Percentiles rank a stretch among this genome's conserved stretches.
Evolutionary conservation across 2,329 filamentous ascomycete genomes (phyloP).

Genomic region (Alternaria sp.): DNA sequence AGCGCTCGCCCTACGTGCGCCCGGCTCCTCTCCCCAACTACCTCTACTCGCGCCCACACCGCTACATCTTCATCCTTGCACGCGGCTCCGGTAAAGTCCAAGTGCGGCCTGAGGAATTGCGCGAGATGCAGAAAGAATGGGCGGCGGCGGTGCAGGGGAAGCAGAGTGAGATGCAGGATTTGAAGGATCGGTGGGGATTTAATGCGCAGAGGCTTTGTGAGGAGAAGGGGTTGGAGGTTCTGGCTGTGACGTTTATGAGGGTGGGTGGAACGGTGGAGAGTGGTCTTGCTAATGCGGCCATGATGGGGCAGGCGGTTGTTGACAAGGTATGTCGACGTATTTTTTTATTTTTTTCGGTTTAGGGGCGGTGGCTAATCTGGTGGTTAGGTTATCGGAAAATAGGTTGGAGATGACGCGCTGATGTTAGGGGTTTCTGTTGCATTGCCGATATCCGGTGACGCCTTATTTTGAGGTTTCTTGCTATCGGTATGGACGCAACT

Average conservation of each 20-base stretch:
- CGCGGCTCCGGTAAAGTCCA: conserved; percentile 10
- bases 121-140: conserved; percentile 30
- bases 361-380: conserved; percentile 27
- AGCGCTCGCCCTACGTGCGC: conserved; percentile 30
- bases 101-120: conserved; percentile 30
- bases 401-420: conserved; percentile 39
- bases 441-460: too few species aligned
- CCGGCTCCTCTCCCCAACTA: conserved; percentile 34
- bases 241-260: conserved; percentile 31
- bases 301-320: conserved; percentile 29
- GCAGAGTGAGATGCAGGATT: conserved; percentile 30
- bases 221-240: conserved; percentile 28
- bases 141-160: conserved; percentile 27
- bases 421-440: conserved; percentile 1
- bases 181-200: conserved; percentile 38
- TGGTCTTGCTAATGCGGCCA: conserved; percentile 21
- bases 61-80: conserved; percentile 34
- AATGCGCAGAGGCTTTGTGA: conserved; percentile 31
- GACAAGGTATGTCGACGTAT: conserved; percentile 25
- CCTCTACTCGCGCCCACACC: conserved; percentile 25
- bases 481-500: too few species aligned
- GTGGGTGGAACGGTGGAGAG: conserved; percentile 31
- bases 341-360: accelerated
- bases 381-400: conserved; percentile 47
- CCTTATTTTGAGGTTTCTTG: too few species aligned